Evolutionary conservation across 495 filamentous ascomycete genomes (phyloP).

Genomic region (Parmelia sp.): DNA sequence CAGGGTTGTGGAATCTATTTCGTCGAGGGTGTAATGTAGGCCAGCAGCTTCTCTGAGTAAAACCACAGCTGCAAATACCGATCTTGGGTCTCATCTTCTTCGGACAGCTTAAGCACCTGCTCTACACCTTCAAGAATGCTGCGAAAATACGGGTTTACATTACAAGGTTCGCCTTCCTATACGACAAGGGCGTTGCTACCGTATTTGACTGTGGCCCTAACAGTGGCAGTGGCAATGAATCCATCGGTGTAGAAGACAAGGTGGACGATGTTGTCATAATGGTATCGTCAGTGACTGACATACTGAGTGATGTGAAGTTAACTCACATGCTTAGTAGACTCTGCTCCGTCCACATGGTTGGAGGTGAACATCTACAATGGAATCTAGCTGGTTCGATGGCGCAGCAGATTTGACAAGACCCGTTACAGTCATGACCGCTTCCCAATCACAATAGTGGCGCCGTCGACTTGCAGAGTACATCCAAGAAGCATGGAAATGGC

Average conservation of each 20-base stretch:
- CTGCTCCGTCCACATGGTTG: too few relatives aligned
- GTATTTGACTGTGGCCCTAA: conserved; percentile 1
- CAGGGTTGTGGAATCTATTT: neutral
- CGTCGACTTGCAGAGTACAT: too few relatives aligned
- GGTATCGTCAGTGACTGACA: neutral
- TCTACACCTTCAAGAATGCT: conserved; percentile 22
- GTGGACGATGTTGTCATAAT: neutral
- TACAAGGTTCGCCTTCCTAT: conserved; percentile 23
- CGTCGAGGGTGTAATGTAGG: neutral
- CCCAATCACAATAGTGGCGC: too few relatives aligned
- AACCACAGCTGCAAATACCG: conserved; percentile 22
- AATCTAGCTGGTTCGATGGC: too few relatives aligned
- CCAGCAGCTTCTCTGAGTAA: conserved; percentile 2
- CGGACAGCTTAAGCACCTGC: conserved; percentile 13
- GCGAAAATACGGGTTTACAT: conserved; percentile 21
- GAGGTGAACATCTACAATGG: too few relatives aligned
- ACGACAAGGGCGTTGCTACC: conserved; percentile 4
- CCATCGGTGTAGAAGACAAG: neutral
- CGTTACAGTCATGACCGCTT: too few relatives aligned
- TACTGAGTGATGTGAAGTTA: neutral
- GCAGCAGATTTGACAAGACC: too few relatives aligned
- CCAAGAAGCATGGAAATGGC: too few relatives aligned
- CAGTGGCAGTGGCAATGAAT: neutral
- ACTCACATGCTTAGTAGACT: too few relatives aligned
- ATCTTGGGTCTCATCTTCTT: conserved; percentile 16